Evolutionary conservation across 371 early-diverging fungal species (phyloP), one percentile per base, ranked within the genome.

Genomic region (Mucor saturninus): DNA sequence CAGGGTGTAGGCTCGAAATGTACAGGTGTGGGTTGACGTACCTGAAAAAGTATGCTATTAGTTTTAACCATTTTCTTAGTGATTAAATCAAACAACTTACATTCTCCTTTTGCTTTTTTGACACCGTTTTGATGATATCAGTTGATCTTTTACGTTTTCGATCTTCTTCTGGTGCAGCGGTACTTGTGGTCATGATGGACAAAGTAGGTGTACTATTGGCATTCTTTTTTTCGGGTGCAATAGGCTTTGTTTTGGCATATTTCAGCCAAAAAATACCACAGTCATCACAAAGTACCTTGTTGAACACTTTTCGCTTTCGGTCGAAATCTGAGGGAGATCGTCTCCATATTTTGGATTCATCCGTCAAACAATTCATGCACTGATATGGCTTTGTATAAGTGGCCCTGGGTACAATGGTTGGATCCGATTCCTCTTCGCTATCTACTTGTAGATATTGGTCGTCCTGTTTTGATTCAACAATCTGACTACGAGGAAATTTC

Each of bases 211-310:
- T 32, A 49, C 30, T 49, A 21, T 56, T 63, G 35, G 54, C 39
- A 14, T 21, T 46, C 30, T 52, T 40, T 2, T 39, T 46, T n/a
- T 64, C 54, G 2, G 53, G 37, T 69, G 59, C 49, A 40, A 63
- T 68, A 8, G 76, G 67, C 26, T 80, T 86, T 67, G 83, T 83
- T 3, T 72, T 65, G 9, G 84, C 89, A 66, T 94, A 94, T 38
- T 89, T 90, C 13, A 89, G 69, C 93, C 91, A 93, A 69, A 86
- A 84, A 15, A 79, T 74, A 35, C 87, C 88, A 62, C 94, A 94
- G 15, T 87, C 85, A 51, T 83, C 71, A 62, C 94, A 94, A n/a
- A 90, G 73, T 0, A 89, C 85, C 38, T 71, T 57, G n/a, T 74
- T 65, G 14, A 79, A 81, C 14, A 69, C 53, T 40, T 79, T 77